phyloP scores from a whole-genome alignment of 116 monocot species.

The Cymodocea nodosa region DNA sequence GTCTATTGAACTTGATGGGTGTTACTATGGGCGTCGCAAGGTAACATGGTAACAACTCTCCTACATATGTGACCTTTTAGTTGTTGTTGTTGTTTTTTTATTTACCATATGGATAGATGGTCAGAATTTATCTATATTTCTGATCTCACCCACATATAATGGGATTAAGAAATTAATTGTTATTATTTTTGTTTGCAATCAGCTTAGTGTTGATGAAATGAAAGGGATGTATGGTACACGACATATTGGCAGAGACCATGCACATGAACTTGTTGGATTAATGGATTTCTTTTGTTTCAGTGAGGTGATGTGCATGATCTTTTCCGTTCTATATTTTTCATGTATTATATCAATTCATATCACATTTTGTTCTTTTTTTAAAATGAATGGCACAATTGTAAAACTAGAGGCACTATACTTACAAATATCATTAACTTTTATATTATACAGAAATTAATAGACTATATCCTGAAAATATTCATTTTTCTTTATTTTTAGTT shows the following conservation, averaged over 20 bases:
- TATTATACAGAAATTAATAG: no score
- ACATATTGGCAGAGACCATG: conserved; percentile 87
- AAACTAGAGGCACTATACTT: no score
- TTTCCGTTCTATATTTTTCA: not conserved
- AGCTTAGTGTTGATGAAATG: conserved; percentile 66
- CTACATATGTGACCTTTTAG: not conserved
- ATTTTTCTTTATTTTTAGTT: no score
- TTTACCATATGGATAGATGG: no score
- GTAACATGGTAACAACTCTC: conserved; percentile 22
- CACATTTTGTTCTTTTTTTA: not conserved
- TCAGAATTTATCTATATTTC: no score
- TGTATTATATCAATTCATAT: not conserved
- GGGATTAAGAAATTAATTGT: not conserved
- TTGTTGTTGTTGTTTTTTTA: not conserved
- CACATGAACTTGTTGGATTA: conserved; percentile 71
- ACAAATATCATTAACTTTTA: no score
- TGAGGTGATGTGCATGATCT: conserved; percentile 48
- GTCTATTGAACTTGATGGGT: conserved; percentile 92
- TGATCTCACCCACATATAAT: no score
- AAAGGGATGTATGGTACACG: conserved; percentile 71
- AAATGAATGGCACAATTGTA: no score
- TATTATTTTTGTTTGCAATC: conserved; percentile 7
- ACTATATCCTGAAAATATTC: no score
- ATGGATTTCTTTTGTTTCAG: conserved; percentile 99
- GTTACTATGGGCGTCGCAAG: conserved; percentile 83